These are phyloP conservation scores for Colletotrichum karsti DNA, from an alignment of 2,329 filamentous ascomycete genomes.

Conservation along the genomic window DNA sequence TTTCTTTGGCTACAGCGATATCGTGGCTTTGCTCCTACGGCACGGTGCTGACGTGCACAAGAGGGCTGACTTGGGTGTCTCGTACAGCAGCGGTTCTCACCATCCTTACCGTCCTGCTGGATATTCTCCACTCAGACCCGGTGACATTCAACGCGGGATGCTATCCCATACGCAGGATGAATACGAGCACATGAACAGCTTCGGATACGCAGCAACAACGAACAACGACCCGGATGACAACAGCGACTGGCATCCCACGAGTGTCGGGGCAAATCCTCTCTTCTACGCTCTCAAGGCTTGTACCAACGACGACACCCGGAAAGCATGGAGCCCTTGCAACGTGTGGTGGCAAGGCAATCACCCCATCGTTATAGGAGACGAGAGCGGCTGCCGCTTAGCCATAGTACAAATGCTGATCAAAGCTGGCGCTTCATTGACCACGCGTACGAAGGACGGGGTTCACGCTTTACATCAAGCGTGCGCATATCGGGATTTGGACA, in stretches of 20 bases:
- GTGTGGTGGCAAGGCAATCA: neutral
- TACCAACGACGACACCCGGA: neutral
- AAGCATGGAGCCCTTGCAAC: neutral
- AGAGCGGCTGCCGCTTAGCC: neutral
- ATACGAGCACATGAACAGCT: neutral
- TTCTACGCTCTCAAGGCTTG: neutral
- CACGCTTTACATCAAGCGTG: neutral
- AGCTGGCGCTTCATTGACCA: neutral
- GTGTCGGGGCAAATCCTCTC: neutral
- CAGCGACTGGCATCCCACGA: too few relatives aligned
- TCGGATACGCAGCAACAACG: neutral
- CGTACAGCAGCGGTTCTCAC: too few relatives aligned
- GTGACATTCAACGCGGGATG: too few relatives aligned
- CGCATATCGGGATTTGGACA: too few relatives aligned
- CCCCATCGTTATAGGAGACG: neutral
- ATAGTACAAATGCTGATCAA: neutral
- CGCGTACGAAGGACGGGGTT: neutral
- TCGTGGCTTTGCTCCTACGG: too few relatives aligned
- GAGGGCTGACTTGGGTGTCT: too few relatives aligned
- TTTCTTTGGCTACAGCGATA: too few relatives aligned
- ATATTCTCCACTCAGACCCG: too few relatives aligned
- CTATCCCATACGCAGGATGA: neutral
- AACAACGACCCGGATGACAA: rapidly evolving
- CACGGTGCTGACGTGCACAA: too few relatives aligned
- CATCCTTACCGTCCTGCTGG: too few relatives aligned